Base-by-base conservation (phyloP, 2,329 filamentous ascomycete genomes). In the Arthrobotrys musiformis region DNA sequence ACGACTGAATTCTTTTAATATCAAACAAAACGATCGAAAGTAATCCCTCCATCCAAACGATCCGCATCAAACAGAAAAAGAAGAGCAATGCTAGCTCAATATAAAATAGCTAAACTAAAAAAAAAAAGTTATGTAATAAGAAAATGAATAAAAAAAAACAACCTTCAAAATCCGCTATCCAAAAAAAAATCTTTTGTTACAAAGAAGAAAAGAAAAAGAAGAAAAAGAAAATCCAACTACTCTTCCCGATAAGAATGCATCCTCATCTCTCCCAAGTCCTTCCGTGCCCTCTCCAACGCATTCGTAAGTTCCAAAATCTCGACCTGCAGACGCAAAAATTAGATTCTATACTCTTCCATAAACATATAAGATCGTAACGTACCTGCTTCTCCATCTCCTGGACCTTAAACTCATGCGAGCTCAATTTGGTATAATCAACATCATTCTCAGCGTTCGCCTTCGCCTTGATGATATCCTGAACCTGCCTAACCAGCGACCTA, bases 331-430 rank as follows among this genome's bases (percentile, higher is more conserved):
- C 80, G 52, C 42, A 66, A 67, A 6, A 50, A 50, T 11, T 11
- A 70, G n/a, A n/a, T n/a, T n/a, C n/a, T n/a, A n/a, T n/a, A n/a
- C n/a, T n/a, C n/a, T n/a, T 35, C 58, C 24, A 28, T 50, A 69
- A 42, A 37, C 4, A 73, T 42, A 30, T 13, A 33, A 17, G n/a
- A 61, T 46, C 17, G n/a, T 7, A 19, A 87, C 88, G 81, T 87
- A 97, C 94, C 92, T 99, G 95, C 83, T 99, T 95, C 86, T 99
- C 95, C 95, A 99, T 99, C 86, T 99, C 94, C 81, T 91, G 89
- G 62, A 97, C 93, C 88, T 99, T 99, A 87, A 99, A 98, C 85
- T 99, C 95, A 84, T 97, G 94, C 33, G 91, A 90, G 78, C 92
- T 94, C 54, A 99, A 86, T 85, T 93, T 92, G 48, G 88, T 87